phyloP scores from a whole-genome alignment of 192 early-diverging fungal genomes.

The Dispira simplex region DNA sequence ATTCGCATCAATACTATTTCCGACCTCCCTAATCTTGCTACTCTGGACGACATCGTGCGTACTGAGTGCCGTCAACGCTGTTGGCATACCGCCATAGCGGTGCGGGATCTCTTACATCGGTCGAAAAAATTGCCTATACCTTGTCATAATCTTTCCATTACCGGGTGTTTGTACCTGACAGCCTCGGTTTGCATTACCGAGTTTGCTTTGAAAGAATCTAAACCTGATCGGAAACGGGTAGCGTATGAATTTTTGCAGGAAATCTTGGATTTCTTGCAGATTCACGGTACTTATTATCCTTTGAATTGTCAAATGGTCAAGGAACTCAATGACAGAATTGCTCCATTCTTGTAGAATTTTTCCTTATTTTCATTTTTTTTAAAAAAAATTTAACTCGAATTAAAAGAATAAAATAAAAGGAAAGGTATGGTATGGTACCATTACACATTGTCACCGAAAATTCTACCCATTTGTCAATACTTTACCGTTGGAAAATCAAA shows the following conservation, averaged over 20 bases:
- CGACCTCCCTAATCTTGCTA: neutral
- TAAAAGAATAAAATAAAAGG: no score
- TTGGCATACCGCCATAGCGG: neutral
- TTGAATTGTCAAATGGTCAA: neutral
- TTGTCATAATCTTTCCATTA: slow-evolving; percentile 3
- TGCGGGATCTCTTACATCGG: neutral
- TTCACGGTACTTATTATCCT: neutral
- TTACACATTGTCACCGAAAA: no score
- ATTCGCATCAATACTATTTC: neutral
- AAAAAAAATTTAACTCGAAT: no score
- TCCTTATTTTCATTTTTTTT: no score
- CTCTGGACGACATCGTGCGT: neutral
- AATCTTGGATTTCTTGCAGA: neutral
- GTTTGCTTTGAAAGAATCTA: neutral
- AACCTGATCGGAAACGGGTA: neutral
- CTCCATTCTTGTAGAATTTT: neutral
- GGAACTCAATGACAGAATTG: neutral
- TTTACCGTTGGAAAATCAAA: slow-evolving; percentile 2
- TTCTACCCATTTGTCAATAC: neutral
- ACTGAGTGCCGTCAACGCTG: neutral
- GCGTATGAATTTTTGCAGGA: neutral
- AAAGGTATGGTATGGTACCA: no score
- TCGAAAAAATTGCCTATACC: neutral
- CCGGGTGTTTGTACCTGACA: neutral
- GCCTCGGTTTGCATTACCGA: slow-evolving; percentile 3